A percentile compares a stretch with the other conserved stretches of the same genome.
phyloP scores from a whole-genome alignment of 2,329 filamentous ascomycete species.

The Microcera coccophila region DNA sequence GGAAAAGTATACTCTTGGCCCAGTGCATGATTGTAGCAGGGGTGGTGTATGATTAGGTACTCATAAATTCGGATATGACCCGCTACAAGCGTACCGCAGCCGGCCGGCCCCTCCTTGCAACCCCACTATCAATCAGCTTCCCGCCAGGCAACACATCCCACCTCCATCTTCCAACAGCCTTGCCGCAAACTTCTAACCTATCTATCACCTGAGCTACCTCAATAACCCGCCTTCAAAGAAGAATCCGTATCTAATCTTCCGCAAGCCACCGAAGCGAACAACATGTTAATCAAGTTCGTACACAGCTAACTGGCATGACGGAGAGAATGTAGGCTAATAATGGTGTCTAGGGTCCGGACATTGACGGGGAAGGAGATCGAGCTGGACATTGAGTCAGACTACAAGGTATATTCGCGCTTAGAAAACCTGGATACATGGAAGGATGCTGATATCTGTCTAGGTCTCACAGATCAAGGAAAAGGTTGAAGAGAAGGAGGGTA shows the following conservation, averaged over 20 bases:
- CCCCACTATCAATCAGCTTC: not conserved
- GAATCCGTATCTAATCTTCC: not conserved
- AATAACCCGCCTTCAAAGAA: no score
- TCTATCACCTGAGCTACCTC: no score
- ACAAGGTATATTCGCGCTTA: conserved; percentile 87
- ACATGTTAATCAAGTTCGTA: conserved; percentile 51
- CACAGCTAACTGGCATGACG: conserved; percentile 6
- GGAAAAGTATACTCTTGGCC: no score
- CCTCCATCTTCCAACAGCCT: conserved; percentile 3
- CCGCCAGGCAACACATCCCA: not conserved
- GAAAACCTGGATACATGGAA: no score
- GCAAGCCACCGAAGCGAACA: conserved; percentile 11
- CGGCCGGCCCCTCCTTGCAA: not conserved
- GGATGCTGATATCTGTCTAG: no score
- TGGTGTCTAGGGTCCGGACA: conserved; percentile 73
- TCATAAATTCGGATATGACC: no score
- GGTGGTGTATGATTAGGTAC: no score
- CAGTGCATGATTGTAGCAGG: no score
- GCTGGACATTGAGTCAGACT: conserved; percentile 90
- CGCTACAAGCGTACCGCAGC: no score
- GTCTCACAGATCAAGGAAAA: conserved; percentile 97
- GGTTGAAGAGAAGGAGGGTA: conserved; percentile 98
- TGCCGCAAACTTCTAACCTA: no score
- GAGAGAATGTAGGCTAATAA: conserved; percentile 20
- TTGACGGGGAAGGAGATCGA: conserved; percentile 99